These are phyloP conservation scores for Dimargaris xerosporica DNA, from an alignment of 192 early-diverging fungal species.

Conservation along the genomic window DNA sequence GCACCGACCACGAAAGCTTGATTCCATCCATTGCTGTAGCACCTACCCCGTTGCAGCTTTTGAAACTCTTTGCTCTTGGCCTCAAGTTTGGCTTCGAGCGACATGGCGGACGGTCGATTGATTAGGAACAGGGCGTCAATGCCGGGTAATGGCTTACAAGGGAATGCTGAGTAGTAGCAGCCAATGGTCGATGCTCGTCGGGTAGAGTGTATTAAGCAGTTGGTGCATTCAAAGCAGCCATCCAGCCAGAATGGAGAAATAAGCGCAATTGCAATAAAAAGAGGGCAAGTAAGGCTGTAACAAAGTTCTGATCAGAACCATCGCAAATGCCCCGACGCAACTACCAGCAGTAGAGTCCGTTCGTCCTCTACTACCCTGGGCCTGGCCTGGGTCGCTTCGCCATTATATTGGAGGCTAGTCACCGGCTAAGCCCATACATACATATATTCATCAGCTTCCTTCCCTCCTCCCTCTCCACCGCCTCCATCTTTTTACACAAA, in stretches of 20 bases:
- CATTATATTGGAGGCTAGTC: background rate
- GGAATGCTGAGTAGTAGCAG: background rate
- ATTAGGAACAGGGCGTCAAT: background rate
- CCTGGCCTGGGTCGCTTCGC: background rate
- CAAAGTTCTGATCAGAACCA: background rate
- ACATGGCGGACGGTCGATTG: too few relatives aligned
- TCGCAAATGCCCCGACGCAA: background rate
- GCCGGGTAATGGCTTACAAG: background rate
- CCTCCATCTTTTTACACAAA: too few relatives aligned
- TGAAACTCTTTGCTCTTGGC: constrained; percentile 1
- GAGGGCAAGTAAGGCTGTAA: background rate
- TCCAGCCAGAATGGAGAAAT: background rate
- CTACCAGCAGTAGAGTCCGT: background rate
- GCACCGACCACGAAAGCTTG: too few relatives aligned
- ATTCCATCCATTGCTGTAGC: too few relatives aligned
- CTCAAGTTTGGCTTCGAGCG: constrained; percentile 7
- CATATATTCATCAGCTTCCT: background rate
- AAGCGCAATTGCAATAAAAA: background rate
- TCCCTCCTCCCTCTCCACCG: background rate
- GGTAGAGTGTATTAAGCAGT: background rate
- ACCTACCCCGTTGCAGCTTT: background rate
- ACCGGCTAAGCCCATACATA: background rate
- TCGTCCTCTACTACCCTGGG: background rate
- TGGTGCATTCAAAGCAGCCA: background rate
- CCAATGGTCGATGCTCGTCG: background rate